Percentiles rank a stretch among this genome's conserved stretches.
Evolutionary conservation across 2,329 filamentous ascomycete genomes (phyloP).

Genomic region (Plectosphaerella cucumerina): DNA sequence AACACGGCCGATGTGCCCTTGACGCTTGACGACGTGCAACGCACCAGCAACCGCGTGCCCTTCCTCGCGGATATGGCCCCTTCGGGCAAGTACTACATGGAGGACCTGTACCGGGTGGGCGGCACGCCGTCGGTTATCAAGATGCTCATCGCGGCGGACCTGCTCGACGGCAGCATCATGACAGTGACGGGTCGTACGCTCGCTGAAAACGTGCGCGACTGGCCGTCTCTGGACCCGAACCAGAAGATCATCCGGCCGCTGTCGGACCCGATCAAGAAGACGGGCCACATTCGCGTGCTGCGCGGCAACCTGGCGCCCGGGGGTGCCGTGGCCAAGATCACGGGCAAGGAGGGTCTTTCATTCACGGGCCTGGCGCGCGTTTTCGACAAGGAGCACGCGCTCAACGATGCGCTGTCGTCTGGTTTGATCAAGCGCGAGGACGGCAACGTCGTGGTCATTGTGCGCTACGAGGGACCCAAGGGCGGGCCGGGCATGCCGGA

Average conservation of each 20-base stretch:
- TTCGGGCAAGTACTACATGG: slow-evolving; percentile 80
- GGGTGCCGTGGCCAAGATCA: slow-evolving; percentile 93
- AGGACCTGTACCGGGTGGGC: slow-evolving; percentile 80
- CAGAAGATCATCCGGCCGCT: slow-evolving; percentile 82
- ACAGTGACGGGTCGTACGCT: slow-evolving; percentile 85
- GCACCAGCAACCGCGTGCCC: slow-evolving; percentile 76
- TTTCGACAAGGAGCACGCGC: slow-evolving; percentile 79
- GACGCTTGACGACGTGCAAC: slow-evolving; percentile 77
- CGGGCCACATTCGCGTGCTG: slow-evolving; percentile 85
- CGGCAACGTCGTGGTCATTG: slow-evolving; percentile 83
- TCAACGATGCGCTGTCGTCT: slow-evolving; percentile 72
- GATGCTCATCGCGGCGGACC: slow-evolving; percentile 68
- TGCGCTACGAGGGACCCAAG: slow-evolving; percentile 90
- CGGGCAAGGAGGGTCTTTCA: slow-evolving; percentile 82
- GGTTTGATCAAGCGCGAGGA: slow-evolving; percentile 47
- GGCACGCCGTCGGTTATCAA: slow-evolving; percentile 85
- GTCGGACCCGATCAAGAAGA: slow-evolving; percentile 68
- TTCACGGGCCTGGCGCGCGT: slow-evolving; percentile 80
- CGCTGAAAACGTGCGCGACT: slow-evolving; percentile 73
- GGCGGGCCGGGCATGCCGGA: slow-evolving; percentile 96
- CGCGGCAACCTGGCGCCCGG: slow-evolving; percentile 83
- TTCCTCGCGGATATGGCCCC: slow-evolving; percentile 85
- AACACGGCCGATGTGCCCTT: slow-evolving; percentile 75
- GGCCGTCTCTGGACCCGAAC: slow-evolving; percentile 70
- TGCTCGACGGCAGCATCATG: slow-evolving; percentile 72